Conservation (phyloP, 2,329 filamentous ascomycete genomes). For the Monilinia fructicola region DNA sequence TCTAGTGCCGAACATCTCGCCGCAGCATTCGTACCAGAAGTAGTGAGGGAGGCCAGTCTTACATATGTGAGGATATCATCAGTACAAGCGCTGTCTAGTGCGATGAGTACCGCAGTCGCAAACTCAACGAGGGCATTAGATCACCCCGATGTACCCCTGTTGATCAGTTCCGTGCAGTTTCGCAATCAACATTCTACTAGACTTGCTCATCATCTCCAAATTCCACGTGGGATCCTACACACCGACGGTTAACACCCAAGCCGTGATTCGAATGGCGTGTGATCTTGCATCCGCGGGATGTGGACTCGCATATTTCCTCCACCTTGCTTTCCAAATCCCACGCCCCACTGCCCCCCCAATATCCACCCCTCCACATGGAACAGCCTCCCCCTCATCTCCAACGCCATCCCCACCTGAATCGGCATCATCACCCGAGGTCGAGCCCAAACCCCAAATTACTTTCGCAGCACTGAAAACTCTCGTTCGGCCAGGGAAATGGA, state of each 20-base stretch:
- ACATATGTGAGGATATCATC: constrained; percentile 65
- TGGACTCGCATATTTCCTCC: constrained; percentile 61
- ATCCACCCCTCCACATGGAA: not conserved
- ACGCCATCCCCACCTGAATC: not conserved
- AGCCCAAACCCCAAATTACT: constrained; percentile 42
- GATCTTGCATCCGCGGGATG: constrained; percentile 54
- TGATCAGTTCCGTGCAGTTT: constrained; percentile 67
- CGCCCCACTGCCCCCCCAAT: constrained; percentile 15
- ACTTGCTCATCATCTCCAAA: constrained; percentile 64
- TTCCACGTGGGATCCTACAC: constrained; percentile 57
- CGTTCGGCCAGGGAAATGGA: constrained; percentile 56
- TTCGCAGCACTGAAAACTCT: constrained; percentile 51
- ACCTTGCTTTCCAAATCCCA: constrained; percentile 27
- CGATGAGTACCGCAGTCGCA: constrained; percentile 62
- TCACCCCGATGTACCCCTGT: constrained; percentile 65
- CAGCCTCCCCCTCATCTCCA: not conserved
- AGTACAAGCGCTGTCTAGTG: constrained; percentile 60
- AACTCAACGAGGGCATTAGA: constrained; percentile 64
- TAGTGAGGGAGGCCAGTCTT: constrained; percentile 56
- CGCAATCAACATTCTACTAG: constrained; percentile 63
- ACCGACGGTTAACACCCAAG: constrained; percentile 65
- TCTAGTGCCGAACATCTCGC: constrained; percentile 56
- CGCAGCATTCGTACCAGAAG: constrained; percentile 59
- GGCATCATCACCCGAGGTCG: not conserved
- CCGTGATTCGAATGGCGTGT: constrained; percentile 61